A percentile compares a stretch with the other conserved stretches of the same genome.
These are phyloP conservation scores for Pseudogymnoascus sp. DNA, from an alignment of 2,329 filamentous ascomycete genomes.

Conservation along the genomic window DNA sequence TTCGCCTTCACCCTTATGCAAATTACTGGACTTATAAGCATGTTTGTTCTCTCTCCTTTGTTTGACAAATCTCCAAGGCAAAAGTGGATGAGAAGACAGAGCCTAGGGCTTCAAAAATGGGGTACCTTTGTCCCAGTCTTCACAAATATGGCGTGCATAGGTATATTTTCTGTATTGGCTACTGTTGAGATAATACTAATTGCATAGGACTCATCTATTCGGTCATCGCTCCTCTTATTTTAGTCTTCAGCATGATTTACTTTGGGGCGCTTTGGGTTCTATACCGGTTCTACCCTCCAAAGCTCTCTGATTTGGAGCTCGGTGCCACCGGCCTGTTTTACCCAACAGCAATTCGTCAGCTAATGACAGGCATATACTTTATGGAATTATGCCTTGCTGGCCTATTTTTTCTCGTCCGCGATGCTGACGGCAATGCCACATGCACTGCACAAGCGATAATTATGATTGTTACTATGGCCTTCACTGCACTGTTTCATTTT, in stretches of 20 bases:
- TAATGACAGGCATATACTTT: constrained; percentile 11
- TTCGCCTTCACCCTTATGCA: constrained; percentile 13
- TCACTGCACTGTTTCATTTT: constrained; percentile 14
- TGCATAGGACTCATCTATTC: constrained; percentile 19
- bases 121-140: constrained; percentile 14
- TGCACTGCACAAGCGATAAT: constrained; percentile 9
- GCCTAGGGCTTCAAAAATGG: constrained; percentile 8
- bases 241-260: constrained; percentile 14
- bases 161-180: constrained; percentile 11
- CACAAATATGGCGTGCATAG: constrained; percentile 18
- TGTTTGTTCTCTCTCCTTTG: constrained; percentile 15
- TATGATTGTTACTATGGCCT: constrained; percentile 6
- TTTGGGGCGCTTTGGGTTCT: constrained; percentile 17
- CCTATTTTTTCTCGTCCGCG: constrained; percentile 10
- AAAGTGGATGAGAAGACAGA: constrained; percentile 10
- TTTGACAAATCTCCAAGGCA: constrained; percentile 11
- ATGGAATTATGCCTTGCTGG: constrained; percentile 11
- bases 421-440: not conserved
- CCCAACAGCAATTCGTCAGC: constrained; percentile 7
- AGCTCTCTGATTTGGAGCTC: not conserved
- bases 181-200: too few relatives aligned
- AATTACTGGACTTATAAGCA: constrained; percentile 9
- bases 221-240: constrained; percentile 17
- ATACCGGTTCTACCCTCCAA: constrained; percentile 10
- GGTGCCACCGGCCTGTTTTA: not conserved